Evolutionary conservation across 73 alveolate species (phyloP).

Genomic region (Tetrahymena borealis): DNA sequence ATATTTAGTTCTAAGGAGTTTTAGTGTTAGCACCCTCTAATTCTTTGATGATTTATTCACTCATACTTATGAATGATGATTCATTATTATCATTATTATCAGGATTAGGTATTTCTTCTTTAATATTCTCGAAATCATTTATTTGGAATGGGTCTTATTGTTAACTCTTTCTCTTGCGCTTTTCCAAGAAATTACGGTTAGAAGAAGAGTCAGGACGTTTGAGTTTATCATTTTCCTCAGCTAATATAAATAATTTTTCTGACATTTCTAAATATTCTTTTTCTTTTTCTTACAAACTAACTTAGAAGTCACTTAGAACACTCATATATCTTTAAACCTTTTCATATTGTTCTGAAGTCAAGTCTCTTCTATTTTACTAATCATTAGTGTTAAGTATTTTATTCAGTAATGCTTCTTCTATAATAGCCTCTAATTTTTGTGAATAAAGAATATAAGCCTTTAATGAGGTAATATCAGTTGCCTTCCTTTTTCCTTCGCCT

Average conservation of each 20-base stretch:
- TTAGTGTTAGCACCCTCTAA: not conserved
- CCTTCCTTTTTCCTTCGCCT: not conserved
- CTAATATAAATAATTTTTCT: not conserved
- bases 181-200: not conserved
- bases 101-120: not conserved
- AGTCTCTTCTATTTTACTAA: not conserved
- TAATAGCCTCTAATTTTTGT: not conserved
- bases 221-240: not conserved
- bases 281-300: not conserved
- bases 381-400: not conserved
- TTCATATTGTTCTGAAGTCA: not conserved
- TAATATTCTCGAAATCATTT: not conserved
- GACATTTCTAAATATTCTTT: not conserved
- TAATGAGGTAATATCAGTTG: not conserved
- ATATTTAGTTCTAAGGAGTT: not conserved
- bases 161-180: not conserved
- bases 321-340: not conserved
- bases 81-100: not conserved
- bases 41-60: not conserved
- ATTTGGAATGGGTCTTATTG: not conserved
- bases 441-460: not conserved
- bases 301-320: not conserved
- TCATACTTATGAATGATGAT: not conserved
- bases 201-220: not conserved
- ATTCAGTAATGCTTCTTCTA: not conserved